Conservation (phyloP, 2,329 filamentous ascomycete species). For the Venturia asperata region DNA sequence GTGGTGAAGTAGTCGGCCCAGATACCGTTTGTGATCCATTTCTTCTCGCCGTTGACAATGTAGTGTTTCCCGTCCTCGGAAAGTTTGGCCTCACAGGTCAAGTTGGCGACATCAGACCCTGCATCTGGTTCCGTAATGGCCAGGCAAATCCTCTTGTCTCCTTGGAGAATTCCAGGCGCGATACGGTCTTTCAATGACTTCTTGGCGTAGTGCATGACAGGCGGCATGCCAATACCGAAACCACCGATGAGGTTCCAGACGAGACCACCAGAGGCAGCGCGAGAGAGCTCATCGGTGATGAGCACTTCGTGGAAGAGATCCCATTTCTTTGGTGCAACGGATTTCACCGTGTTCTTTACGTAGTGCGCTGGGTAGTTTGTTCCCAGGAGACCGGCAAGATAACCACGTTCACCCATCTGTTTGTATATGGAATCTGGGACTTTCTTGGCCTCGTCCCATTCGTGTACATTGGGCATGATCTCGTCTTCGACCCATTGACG, state of each 20-base stretch:
- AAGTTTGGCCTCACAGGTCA: conserved; percentile 92
- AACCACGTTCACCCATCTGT: conserved; percentile 87
- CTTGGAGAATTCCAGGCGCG: conserved; percentile 76
- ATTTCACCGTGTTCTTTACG: conserved; percentile 62
- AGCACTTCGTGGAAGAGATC: conserved; percentile 98
- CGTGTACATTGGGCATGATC: conserved; percentile 83
- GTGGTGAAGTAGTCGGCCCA: conserved; percentile 98
- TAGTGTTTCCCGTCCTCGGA: conserved; percentile 96
- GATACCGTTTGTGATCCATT: conserved; percentile 98
- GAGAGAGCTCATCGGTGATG: conserved; percentile 87
- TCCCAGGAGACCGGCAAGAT: conserved; percentile 85
- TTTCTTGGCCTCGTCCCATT: conserved; percentile 94
- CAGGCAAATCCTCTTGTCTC: conserved; percentile 94
- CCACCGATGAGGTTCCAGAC: conserved; percentile 97
- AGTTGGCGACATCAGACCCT: conserved; percentile 87
- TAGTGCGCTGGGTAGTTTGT: conserved; percentile 73
- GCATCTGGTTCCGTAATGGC: conserved; percentile 97
- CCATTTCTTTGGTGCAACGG: conserved; percentile 82
- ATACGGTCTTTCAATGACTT: conserved; percentile 80
- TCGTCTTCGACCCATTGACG: conserved; percentile 86
- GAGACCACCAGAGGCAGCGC: conserved; percentile 80
- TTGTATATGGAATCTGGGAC: conserved; percentile 89
- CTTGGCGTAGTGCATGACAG: conserved; percentile 85
- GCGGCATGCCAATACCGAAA: conserved; percentile 91
- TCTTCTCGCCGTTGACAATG: conserved; percentile 99